Conservation (phyloP, 768 basidiomycete species). For the Pholiota molesta region DNA sequence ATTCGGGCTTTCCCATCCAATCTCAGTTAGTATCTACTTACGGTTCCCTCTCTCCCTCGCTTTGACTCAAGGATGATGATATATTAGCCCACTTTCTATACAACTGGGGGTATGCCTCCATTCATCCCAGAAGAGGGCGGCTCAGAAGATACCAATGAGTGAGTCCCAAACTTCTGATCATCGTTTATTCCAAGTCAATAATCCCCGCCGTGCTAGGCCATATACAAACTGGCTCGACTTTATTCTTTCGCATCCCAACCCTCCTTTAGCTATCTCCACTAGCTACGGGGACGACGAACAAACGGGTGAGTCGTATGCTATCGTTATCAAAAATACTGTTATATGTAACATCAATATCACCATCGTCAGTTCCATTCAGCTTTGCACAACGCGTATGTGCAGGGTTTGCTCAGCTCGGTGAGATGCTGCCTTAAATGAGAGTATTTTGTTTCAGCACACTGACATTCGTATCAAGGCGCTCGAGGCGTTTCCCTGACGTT, state of each 20-base stretch:
- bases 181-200: not conserved
- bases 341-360: not conserved
- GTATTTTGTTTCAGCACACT: not conserved
- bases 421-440: not conserved
- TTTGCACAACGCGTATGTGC: conserved; percentile 63
- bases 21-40: conserved; percentile 29
- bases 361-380: conserved; percentile 17
- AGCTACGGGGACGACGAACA: conserved; percentile 78
- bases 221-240: conserved; percentile 61
- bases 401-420: conserved; percentile 64
- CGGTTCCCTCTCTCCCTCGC: not conserved
- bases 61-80: not conserved
- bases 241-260: conserved; percentile 42
- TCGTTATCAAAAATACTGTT: not conserved
- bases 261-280: conserved; percentile 68
- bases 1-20: conserved; percentile 63
- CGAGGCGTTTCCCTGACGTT: conserved; percentile 69
- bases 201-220: conserved; percentile 20
- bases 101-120: conserved; percentile 66
- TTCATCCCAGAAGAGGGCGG: conserved; percentile 51
- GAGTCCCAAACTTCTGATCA: conserved; percentile 1
- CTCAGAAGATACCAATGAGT: conserved; percentile 43
- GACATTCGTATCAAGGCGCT: conserved; percentile 42
- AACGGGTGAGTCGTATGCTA: conserved; percentile 44
- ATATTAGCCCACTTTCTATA: conserved; percentile 50